Conservation (phyloP, 1,139 yeast genomes). For the Saccharomyces hybrid region DNA sequence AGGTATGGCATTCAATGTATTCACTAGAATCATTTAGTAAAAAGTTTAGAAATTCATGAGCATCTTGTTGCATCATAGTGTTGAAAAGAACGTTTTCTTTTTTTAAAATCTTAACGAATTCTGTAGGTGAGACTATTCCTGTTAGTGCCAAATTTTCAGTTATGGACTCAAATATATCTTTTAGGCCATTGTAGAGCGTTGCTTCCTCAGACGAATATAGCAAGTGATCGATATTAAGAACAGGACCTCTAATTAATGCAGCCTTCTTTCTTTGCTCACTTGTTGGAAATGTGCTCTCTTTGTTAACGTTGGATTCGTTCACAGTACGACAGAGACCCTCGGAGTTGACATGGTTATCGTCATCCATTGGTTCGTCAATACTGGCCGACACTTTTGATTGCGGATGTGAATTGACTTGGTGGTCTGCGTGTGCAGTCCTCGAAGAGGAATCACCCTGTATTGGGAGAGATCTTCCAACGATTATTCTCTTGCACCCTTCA, state of each 20-base stretch:
- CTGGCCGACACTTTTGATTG: not conserved
- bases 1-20: constrained; percentile 21
- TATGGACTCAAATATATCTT: constrained; percentile 81
- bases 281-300: constrained; percentile 17
- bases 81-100: constrained; percentile 78
- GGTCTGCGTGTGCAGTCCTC: not conserved
- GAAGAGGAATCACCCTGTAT: not conserved
- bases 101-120: constrained; percentile 67
- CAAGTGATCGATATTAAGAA: constrained; percentile 63
- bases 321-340: not conserved
- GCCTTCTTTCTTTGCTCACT: constrained; percentile 74
- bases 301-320: constrained; percentile 3
- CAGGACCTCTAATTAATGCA: constrained; percentile 78
- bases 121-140: constrained; percentile 81
- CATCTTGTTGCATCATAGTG: constrained; percentile 95
- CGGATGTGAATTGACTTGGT: not conserved
- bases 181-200: constrained; percentile 67
- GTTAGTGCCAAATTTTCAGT: constrained; percentile 59
- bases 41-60: constrained; percentile 91
- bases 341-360: not conserved
- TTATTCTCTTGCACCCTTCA: constrained; percentile 19
- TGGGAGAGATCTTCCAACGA: constrained; percentile 24
- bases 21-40: constrained; percentile 78
- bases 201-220: constrained; percentile 11
- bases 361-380: not conserved